Percentiles rank a stretch among this genome's conserved stretches.
Conservation (phyloP, 768 basidiomycete species). For the Boletus sensibilis region DNA sequence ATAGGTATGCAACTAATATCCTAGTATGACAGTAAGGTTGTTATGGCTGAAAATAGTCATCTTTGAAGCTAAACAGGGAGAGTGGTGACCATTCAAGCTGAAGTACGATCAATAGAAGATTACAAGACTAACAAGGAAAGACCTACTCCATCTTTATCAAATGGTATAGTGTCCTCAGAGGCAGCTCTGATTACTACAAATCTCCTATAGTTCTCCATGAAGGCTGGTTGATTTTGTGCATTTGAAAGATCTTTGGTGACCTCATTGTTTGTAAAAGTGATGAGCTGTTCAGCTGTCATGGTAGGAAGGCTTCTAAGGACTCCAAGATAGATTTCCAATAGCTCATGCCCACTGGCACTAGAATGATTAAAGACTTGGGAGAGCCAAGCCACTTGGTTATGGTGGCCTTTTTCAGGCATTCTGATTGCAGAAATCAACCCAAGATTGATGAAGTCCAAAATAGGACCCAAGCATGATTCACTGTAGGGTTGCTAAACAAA, state of each 20-base stretch:
- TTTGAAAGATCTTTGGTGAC: slow-evolving; percentile 47
- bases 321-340: slow-evolving; percentile 42
- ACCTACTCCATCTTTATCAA: slow-evolving; percentile 48
- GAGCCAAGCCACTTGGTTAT: slow-evolving; percentile 24
- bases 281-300: slow-evolving; percentile 37
- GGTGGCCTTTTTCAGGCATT: slow-evolving; percentile 43
- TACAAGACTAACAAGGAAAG: not conserved
- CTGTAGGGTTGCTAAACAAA: not conserved
- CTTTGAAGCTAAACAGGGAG: slow-evolving; percentile 53
- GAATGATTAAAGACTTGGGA: slow-evolving; percentile 20
- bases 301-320: slow-evolving; percentile 18
- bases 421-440: slow-evolving; percentile 54
- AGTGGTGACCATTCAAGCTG: slow-evolving; percentile 59
- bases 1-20: not conserved
- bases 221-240: slow-evolving; percentile 61
- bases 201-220: slow-evolving; percentile 62
- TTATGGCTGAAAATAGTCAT: slow-evolving; percentile 45
- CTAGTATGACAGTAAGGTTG: not conserved
- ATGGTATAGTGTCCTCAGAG: slow-evolving; percentile 28
- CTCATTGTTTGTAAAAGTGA: slow-evolving; percentile 41
- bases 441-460: slow-evolving; percentile 41
- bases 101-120: not conserved
- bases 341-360: slow-evolving; percentile 32
- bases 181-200: slow-evolving; percentile 56
- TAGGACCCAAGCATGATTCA: slow-evolving; percentile 18